Evolutionary conservation across 495 filamentous ascomycete species (phyloP), one percentile per base, ranked within the genome.

Genomic region (Astrothelium macrocarpum): DNA sequence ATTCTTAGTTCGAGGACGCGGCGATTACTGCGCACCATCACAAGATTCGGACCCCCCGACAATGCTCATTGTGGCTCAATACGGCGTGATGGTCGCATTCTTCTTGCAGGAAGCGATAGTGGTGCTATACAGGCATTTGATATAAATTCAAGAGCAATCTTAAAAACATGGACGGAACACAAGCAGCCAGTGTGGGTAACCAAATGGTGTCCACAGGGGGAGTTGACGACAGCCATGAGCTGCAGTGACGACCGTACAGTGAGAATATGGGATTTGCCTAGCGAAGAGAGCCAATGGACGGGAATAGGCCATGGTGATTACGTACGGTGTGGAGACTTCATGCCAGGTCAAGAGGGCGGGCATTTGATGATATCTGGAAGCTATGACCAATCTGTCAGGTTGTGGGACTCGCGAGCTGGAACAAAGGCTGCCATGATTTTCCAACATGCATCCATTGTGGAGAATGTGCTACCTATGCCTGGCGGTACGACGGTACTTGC

Each of bases 141-240:
- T 69, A 83, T 94, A 61, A 84, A 81, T 25, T 90, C 89, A 45
- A 84, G 94, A 62, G 91, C 92, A 1, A 95, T 97, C 63, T 75
- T 99, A 71, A 94, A 94, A 80, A 96, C 94, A 58, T 99, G 94
- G 95, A 85, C 86, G 66, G 86, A 93, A 53, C 94, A 98, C 75
- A 92, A 93, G 76, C 91, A 95, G 78, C 89, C 95, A 45, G 91
- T 96, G 39, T 96, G 94, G 87, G 84, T 86, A 26, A 90, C 89
- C 49, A 88, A 89, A 68, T 97, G 94, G 79, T 90, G 87, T 23
- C 91, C 91, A 9, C 85, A 84, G 59, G 49, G 23, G 5, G 90
- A 94, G 34, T 81, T 95, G 32, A 99, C 94, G 0, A 84, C 84
- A 1, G 75, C 97, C 29, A 85, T 97, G 82, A 90, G 86, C 59